Evolutionary conservation across 2,329 filamentous ascomycete species (phyloP).

Genomic region (Colletotrichum sp.): DNA sequence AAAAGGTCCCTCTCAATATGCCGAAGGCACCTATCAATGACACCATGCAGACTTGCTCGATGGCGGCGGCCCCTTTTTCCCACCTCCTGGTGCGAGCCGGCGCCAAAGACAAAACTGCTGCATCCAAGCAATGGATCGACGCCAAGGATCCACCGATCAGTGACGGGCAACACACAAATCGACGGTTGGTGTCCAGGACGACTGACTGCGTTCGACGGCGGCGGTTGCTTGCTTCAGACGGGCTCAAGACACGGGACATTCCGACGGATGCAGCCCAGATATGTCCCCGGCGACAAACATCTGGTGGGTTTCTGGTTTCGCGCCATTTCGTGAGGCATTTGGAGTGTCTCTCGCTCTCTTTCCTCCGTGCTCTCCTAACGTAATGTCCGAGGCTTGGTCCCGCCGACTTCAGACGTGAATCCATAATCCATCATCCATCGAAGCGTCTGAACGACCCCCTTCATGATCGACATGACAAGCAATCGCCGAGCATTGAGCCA

Average conservation of each 20-base stretch:
- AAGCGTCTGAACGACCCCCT: background rate
- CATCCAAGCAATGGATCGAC: constrained; percentile 8
- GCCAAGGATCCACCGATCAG: constrained; percentile 2
- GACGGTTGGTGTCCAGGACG: background rate
- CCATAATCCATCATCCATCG: background rate
- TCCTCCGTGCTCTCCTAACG: background rate
- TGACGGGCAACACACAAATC: background rate
- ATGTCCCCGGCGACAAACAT: background rate
- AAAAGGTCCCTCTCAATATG: background rate
- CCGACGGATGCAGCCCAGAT: background rate
- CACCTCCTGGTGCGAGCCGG: background rate
- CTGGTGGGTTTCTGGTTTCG: background rate
- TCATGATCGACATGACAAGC: background rate
- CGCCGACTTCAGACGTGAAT: background rate
- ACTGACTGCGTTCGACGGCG: background rate
- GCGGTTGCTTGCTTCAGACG: background rate
- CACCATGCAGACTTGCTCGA: background rate
- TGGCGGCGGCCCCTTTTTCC: background rate
- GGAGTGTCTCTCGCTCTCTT: background rate
- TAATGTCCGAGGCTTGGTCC: background rate
- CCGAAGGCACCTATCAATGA: background rate
- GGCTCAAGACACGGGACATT: background rate
- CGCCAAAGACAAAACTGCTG: background rate
- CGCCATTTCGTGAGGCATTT: background rate
- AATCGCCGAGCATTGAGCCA: background rate